Evolutionary conservation across 1,139 yeast species (phyloP).

Genomic region (Taphrina flavorubra): DNA sequence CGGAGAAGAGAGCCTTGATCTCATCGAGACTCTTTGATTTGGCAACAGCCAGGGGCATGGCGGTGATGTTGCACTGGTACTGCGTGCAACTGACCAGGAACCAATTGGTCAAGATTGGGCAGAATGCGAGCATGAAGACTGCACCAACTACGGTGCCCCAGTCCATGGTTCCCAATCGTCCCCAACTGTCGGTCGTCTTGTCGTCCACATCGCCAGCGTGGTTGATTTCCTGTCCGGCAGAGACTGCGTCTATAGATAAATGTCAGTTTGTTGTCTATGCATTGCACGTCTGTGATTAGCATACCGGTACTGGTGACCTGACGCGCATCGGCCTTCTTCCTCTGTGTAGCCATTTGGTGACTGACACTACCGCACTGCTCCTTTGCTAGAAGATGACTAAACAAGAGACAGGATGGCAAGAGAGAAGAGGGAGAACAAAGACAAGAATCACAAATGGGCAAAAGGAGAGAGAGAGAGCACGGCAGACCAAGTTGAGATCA

Average conservation of each 20-base stretch:
- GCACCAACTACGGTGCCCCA: slow-evolving; percentile 40
- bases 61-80: slow-evolving; percentile 36
- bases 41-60: slow-evolving; percentile 31
- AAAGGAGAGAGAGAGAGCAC: background rate
- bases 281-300: too few species aligned
- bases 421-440: background rate
- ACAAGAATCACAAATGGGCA: background rate
- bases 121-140: slow-evolving; percentile 37
- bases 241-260: slow-evolving; percentile 11
- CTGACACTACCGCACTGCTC: background rate
- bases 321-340: slow-evolving; percentile 7
- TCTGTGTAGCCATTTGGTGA: slow-evolving; percentile 2
- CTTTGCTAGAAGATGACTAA: background rate
- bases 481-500: background rate
- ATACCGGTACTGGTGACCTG: slow-evolving; percentile 18
- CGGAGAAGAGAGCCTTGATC: slow-evolving; percentile 17
- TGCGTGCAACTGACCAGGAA: slow-evolving; percentile 38
- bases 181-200: slow-evolving; percentile 32
- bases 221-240: background rate
- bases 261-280: background rate
- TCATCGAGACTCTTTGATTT: slow-evolving; percentile 2
- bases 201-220: slow-evolving; percentile 15
- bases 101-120: slow-evolving; percentile 37
- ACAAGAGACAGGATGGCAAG: background rate
- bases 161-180: slow-evolving; percentile 31